Evolutionary conservation across 1,284 basidiomycete species (phyloP), one percentile per base, ranked within the genome.

Genomic region (Tilletia setariae): DNA sequence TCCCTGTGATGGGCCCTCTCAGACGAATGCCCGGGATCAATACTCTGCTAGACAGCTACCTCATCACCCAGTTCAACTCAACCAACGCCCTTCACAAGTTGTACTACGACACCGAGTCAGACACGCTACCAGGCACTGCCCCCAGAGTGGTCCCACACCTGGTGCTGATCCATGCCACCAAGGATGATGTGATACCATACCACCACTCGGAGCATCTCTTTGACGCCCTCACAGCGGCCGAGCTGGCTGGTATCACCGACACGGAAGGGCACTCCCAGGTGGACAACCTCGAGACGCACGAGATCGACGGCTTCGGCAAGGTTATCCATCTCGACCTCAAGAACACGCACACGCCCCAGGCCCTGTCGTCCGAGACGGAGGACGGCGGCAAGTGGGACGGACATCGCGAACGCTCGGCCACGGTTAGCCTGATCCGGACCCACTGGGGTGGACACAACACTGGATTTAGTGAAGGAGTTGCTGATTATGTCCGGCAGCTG

Each of bases 101-200:
- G 0, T 61, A 76, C 23, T 64, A 51, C 19, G 64, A 63, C 16
- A n/a, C 49, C 15, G 23, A 28, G 32, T 32, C 25, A 11, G 46
- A 61, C 2, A 35, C 46, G 2, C 49, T 16, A 7, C 69, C 86
- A 70, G 21, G 15, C 30, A 74, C 56, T 13, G 25, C 68, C 19
- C 76, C 90, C 88, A 84, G 85, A 73, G 87, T 90, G 66, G 86
- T 87, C 42, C 87, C 87, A 0, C 87, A 90, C 3, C 86, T 93
- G 6, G 84, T 95, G 15, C 86, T 96, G 70, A 88, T 88, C 0
- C 93, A 96, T 80, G 89, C 93, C 1, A 86, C 88, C 74, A 86
- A 92, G 78, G 94, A 97, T 83, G 86, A 85, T 77, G 89, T 92
- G 47, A 94, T 96, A 66, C 91, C 91, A 0, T 83, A 87, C 76